Evolutionary conservation across 495 filamentous ascomycete genomes (phyloP), one percentile per base, ranked within the genome.

Genomic region (Endocarpon pusillum): DNA sequence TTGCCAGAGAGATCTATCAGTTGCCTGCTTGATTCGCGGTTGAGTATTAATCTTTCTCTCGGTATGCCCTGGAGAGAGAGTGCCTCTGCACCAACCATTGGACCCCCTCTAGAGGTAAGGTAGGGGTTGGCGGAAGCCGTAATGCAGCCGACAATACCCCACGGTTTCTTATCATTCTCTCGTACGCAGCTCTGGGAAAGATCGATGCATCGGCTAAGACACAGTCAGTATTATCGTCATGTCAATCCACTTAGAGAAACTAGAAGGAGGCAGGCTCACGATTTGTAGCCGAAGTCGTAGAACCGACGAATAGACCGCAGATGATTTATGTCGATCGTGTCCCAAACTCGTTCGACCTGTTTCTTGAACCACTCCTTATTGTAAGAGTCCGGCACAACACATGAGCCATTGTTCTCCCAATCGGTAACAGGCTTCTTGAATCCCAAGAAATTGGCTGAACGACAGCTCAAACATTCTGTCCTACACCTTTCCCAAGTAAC

Each of bases 1-100:
- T 92, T 92, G 0, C 83, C 83, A 2, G 78, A 79, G 4, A 92
- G 58, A 38, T 85, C 69, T 33, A 73, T 70, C 5, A 83, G 56
- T 19, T 89, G 61, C 7, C 57, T 54, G 24, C 79, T 64, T 0
- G 60, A 69, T 42, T 89, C 76, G 21, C 60, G 59, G 1, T 69
- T 73, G 3, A 86, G 52, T 1, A 74, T 51, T 10, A 89, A 49
- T 11, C 64, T 60, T 23, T 73, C 49, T 3, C 78, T 42, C 0
- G 80, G 76, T 23, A 92, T 48, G 0, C 81, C 83, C 53, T 91
- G 83, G 16, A 91, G 55, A 5, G 55, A 47, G 11, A 89, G 57
- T 3, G 66, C 57, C 53, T 91, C 81, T 10, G 64, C 56, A 1
- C 81, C 78, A 28, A 64, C 67, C 3, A 89, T 40, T 1, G 72